phyloP scores from a whole-genome alignment of 495 filamentous ascomycete species.

The Cercophora scortea region DNA sequence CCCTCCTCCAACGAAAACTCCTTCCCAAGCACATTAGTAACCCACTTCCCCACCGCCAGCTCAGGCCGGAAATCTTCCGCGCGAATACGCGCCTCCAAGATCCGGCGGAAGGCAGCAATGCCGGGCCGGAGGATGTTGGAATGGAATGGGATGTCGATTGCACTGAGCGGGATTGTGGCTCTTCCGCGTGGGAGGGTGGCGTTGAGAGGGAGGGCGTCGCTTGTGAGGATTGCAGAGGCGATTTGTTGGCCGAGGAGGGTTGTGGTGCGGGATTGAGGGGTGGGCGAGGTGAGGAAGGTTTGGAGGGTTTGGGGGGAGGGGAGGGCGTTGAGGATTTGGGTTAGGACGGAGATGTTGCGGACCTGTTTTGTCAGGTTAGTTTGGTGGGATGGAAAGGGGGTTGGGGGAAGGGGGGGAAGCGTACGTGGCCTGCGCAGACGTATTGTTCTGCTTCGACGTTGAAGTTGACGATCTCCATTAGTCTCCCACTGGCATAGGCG shows the following conservation, averaged over 20 bases:
- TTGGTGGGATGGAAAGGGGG: not conserved
- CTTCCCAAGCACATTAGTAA: slow-evolving; percentile 86
- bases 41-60: slow-evolving; percentile 87
- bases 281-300: too few relatives aligned
- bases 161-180: slow-evolving; percentile 84
- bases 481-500: slow-evolving; percentile 73
- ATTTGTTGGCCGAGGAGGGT: too few relatives aligned
- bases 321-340: not conserved
- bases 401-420: not conserved
- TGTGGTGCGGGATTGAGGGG: too few relatives aligned
- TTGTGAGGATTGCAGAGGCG: too few relatives aligned
- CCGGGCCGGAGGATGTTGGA: slow-evolving; percentile 84
- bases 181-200: slow-evolving; percentile 53
- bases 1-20: slow-evolving; percentile 87
- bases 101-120: slow-evolving; percentile 87
- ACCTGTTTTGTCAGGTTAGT: not conserved
- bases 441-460: slow-evolving; percentile 95
- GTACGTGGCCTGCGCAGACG: slow-evolving; percentile 65
- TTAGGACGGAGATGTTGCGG: not conserved
- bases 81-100: slow-evolving; percentile 91
- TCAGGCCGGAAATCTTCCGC: slow-evolving; percentile 75
- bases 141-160: slow-evolving; percentile 95
- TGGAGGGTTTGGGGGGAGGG: not conserved
- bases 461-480: slow-evolving; percentile 93
- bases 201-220: not conserved